Evolutionary conservation across 495 filamentous ascomycete species (phyloP).

Genomic region (Pyrenula massariospora): DNA sequence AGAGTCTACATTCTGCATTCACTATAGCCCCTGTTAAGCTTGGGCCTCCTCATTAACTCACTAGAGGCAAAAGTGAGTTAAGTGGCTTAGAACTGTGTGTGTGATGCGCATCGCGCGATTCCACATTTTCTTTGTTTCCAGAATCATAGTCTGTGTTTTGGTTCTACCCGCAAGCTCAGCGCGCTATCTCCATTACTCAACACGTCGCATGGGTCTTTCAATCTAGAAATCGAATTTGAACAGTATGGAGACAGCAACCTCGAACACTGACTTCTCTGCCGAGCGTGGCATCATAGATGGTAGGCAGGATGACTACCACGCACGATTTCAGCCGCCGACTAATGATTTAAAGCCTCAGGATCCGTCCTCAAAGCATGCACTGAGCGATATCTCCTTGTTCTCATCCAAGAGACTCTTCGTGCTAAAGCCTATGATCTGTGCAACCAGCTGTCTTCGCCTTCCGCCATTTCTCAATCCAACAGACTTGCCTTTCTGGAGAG

Average conservation of each 20-base stretch:
- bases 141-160: not conserved
- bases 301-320: not conserved
- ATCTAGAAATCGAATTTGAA: not conserved
- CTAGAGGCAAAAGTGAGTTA: not conserved
- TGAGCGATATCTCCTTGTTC: not conserved
- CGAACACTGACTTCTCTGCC: not conserved
- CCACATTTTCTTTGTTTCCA: not conserved
- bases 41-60: not conserved
- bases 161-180: not conserved
- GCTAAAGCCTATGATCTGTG: not conserved
- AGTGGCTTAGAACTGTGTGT: not conserved
- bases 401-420: not conserved
- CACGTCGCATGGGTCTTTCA: not conserved
- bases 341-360: not conserved
- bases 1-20: not conserved
- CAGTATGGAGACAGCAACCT: not conserved
- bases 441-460: not conserved
- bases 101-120: not conserved
- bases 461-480: not conserved
- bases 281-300: not conserved
- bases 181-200: not conserved
- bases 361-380: not conserved
- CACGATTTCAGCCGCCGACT: not conserved
- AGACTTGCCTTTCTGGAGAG: not conserved
- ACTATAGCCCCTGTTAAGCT: not conserved